Evolutionary conservation across 371 early-diverging fungal genomes (phyloP).

Genomic region (Entomophthora muscae): DNA sequence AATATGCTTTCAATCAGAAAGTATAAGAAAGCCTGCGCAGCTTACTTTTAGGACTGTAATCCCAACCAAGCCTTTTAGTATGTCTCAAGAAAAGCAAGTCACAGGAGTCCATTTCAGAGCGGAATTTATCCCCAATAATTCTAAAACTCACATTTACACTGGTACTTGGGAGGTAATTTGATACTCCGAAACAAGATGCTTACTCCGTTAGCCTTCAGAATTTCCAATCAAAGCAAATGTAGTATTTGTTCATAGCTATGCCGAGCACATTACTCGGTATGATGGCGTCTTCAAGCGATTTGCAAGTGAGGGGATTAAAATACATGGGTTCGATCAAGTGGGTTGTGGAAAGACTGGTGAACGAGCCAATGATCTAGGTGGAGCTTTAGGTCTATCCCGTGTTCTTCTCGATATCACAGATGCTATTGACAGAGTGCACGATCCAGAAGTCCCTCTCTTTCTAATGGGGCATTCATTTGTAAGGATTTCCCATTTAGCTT

Average conservation of each 20-base stretch:
- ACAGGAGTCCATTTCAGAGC: too few relatives aligned
- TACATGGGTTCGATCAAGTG: slow-evolving; percentile 38
- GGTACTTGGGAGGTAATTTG: slow-evolving; percentile 23
- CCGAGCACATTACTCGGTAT: slow-evolving; percentile 40
- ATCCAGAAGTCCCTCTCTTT: slow-evolving; percentile 25
- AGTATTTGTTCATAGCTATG: slow-evolving; percentile 45
- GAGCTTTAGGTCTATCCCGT: slow-evolving; percentile 27
- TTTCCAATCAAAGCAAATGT: slow-evolving; percentile 12
- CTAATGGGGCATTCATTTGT: slow-evolving; percentile 48
- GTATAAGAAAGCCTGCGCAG: too few relatives aligned
- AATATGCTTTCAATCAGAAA: too few relatives aligned
- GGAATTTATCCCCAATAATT: slow-evolving; percentile 6
- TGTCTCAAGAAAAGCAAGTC: too few relatives aligned
- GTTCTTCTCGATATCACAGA: slow-evolving; percentile 28
- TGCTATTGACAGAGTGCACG: slow-evolving; percentile 21
- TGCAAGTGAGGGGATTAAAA: slow-evolving; percentile 29
- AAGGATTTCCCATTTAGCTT: slow-evolving; percentile 4
- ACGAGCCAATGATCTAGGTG: slow-evolving; percentile 26
- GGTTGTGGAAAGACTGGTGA: slow-evolving; percentile 43
- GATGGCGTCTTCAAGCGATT: slow-evolving; percentile 29
- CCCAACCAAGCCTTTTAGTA: too few relatives aligned
- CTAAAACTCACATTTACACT: slow-evolving; percentile 21
- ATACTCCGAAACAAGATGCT: not conserved
- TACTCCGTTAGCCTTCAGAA: not conserved
- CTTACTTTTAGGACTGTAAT: too few relatives aligned